Base-by-base conservation (phyloP, 2,329 filamentous ascomycete species). In the Nigrospora oryzae region DNA sequence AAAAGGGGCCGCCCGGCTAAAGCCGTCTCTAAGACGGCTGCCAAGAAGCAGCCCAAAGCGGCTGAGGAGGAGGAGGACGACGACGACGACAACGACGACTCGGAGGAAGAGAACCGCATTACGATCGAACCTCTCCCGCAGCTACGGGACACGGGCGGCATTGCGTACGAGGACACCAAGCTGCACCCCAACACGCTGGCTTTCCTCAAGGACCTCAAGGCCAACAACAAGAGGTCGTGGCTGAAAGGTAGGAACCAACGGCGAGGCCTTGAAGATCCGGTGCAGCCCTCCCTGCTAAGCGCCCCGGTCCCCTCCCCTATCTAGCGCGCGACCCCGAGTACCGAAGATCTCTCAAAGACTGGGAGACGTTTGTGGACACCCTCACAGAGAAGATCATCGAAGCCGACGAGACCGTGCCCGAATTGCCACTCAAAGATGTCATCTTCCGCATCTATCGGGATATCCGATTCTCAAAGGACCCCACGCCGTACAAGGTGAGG, bases 361-460 rank as follows among this genome's bases (percentile, higher is more conserved):
- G 87, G 75, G 79, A 87, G 40, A 77, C 79, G 2, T 95, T 90
- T 56, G 78, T 93, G 33, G 83, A 86, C 53, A 71, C 71, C 11
- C 70, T 93, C 35, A 86, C 84, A 1, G 73, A 83, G 48, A 83
- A 80, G 49, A 73, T 95, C 44, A 76, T 77, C 16, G 79, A 83
- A 47, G 73, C 75, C 35, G 90, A 96, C 60, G 79, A 84, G 45
- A 94, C 89, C 1, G 79, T 95, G 36, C 90, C 90, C 1, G 89
- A 95, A 55, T 69, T 95, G 17, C 90, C 90, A 2, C 71, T 84
- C 44, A 93, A 94, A 63, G 89, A 95, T 59, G 70, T 95, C 53
- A 81, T 89, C 40, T 95, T 91, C 61, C 83, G 89, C 49, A 93
- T 95, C 47, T 89, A 95, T 64, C 75, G 89, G 54, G 89, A 95